Evolutionary conservation across 257 asterid genomes (phyloP).

Genomic region (Forsythia viridissima): DNA sequence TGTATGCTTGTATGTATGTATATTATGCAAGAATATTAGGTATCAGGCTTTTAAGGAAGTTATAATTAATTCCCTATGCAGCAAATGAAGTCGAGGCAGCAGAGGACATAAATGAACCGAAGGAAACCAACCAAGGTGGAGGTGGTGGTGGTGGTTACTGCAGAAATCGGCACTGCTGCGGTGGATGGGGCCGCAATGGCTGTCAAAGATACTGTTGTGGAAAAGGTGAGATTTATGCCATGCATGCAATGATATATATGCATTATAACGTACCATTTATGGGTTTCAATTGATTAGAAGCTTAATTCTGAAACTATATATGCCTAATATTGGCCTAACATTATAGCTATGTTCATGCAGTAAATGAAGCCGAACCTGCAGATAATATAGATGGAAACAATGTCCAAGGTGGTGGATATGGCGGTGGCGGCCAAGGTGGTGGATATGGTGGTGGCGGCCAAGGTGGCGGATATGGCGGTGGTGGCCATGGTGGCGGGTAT

Average conservation of each 20-base stretch:
- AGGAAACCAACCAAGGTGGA: slow-evolving; percentile 11
- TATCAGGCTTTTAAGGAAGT: neutral
- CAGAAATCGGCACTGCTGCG: neutral
- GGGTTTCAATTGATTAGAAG: neutral
- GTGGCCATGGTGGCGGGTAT: neutral
- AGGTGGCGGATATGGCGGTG: neutral
- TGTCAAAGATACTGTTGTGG: neutral
- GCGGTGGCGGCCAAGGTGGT: neutral
- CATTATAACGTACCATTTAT: neutral
- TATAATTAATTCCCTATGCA: neutral
- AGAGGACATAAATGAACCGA: slow-evolving; percentile 7
- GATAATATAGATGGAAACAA: slow-evolving; percentile 1
- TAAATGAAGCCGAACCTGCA: neutral
- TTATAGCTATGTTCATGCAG: neutral
- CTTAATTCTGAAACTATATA: neutral
- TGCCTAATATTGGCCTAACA: neutral
- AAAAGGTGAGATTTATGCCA: neutral
- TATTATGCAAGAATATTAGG: no score
- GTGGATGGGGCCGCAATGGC: neutral
- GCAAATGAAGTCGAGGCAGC: neutral
- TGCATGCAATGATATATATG: no score
- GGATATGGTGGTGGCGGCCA: no score
- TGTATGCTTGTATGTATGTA: no score
- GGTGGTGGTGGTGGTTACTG: neutral
- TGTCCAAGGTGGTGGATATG: neutral